Evolutionary conservation across 257 asterid species (phyloP).

Genomic region (Fraxinus excelsior): DNA sequence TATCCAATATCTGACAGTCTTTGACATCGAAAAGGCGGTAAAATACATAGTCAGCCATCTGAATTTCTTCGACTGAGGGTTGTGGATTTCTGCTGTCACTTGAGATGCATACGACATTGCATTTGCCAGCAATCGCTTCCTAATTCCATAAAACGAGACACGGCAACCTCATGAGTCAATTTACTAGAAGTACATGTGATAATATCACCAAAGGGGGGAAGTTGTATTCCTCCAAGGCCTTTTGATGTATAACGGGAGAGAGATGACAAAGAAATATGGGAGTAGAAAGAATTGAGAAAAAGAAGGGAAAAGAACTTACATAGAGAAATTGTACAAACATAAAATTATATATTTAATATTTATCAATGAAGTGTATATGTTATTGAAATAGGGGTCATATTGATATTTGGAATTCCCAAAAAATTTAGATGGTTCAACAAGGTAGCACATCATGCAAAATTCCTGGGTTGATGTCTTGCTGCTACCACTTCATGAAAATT

Average conservation of each 20-base stretch:
- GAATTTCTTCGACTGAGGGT: constrained; percentile 65
- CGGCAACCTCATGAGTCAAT: background rate
- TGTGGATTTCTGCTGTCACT: constrained; percentile 75
- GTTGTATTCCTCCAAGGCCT: background rate
- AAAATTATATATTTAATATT: background rate
- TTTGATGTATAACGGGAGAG: background rate
- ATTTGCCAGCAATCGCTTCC: constrained; percentile 94
- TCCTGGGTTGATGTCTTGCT: background rate
- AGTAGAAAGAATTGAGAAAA: background rate
- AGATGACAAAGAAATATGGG: background rate
- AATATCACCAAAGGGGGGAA: background rate
- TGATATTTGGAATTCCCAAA: background rate
- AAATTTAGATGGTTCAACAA: background rate
- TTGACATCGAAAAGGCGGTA: constrained; percentile 77
- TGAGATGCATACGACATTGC: constrained; percentile 81
- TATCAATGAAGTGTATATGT: background rate
- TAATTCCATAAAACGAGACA: constrained; percentile 28
- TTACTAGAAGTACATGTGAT: constrained; percentile 19
- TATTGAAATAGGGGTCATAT: background rate
- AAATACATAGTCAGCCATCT: constrained; percentile 70
- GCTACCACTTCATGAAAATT: background rate
- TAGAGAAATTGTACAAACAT: background rate
- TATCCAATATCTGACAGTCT: constrained; percentile 50
- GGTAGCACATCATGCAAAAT: background rate
- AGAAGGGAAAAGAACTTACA: background rate